Conservation (phyloP, 129 eudicot species). For the Ambrosia trifida region DNA sequence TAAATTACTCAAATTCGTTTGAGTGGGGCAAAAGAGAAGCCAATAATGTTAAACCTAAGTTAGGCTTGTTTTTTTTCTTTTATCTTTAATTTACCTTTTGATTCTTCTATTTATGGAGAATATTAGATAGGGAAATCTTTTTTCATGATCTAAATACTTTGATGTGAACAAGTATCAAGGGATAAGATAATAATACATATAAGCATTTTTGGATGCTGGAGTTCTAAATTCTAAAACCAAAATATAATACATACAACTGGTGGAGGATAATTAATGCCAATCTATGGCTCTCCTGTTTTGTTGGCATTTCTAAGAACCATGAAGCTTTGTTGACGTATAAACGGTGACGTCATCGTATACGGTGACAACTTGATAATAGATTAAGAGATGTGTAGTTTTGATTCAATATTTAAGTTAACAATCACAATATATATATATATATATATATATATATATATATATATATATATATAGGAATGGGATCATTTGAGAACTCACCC, state of each 20-base stretch:
- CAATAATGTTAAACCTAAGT: too few species aligned
- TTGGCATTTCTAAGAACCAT: conserved; percentile 28
- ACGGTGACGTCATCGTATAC: conserved; percentile 8
- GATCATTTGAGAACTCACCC: too few species aligned
- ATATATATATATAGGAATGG: too few species aligned
- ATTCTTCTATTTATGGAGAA: conserved; percentile 30
- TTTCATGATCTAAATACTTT: conserved; percentile 15
- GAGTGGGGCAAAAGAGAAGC: too few species aligned
- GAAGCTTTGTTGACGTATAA: background rate
- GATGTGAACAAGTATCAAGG: conserved; percentile 29
- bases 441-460: too few species aligned
- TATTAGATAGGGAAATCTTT: conserved; percentile 17
- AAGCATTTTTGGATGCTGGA: conserved; percentile 15
- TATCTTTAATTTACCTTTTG: conserved; percentile 29
- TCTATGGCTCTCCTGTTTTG: conserved; percentile 4
- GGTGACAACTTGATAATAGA: background rate
- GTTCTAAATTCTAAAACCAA: background rate
- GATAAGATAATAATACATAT: conserved; percentile 34
- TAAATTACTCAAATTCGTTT: too few species aligned
- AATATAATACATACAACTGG: background rate
- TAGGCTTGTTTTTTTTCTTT: background rate
- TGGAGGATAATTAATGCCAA: background rate
- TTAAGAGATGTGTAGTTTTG: background rate
- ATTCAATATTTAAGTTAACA: background rate
- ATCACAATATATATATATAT: background rate